phyloP scores from a whole-genome alignment of 495 filamentous ascomycete genomes.

The Neurospora cerealis region DNA sequence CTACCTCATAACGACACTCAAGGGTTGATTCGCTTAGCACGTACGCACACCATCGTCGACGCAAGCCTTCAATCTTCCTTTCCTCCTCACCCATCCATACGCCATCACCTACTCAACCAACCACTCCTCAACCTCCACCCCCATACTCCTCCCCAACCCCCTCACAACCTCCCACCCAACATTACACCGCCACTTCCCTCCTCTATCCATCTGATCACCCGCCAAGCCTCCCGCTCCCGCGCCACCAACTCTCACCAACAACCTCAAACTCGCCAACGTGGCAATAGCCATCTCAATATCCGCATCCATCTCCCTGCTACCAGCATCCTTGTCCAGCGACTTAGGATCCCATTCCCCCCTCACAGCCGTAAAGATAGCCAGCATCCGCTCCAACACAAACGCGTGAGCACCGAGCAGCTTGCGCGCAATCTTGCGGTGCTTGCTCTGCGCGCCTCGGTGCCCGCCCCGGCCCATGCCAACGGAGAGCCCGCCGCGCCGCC shows the following conservation, averaged over 20 bases:
- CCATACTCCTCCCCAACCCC: conserved; percentile 54
- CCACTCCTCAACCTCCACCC: conserved; percentile 64
- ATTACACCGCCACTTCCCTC: conserved; percentile 62
- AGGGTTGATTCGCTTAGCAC: not conserved
- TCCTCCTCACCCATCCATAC: no score
- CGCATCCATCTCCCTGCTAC: conserved; percentile 37
- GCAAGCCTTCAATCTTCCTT: no score
- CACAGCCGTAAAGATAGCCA: conserved; percentile 79
- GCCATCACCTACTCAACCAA: no score
- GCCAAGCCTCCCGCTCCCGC: conserved; percentile 8
- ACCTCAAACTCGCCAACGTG: conserved; percentile 66
- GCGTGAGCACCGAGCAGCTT: conserved; percentile 64
- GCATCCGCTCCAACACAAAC: conserved; percentile 77
- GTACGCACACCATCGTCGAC: not conserved
- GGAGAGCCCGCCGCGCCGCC: conserved; percentile 23
- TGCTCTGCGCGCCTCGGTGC: conserved; percentile 34
- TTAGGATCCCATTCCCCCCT: conserved; percentile 52
- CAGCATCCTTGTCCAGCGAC: not conserved
- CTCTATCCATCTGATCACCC: conserved; percentile 52
- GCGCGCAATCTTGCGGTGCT: conserved; percentile 60
- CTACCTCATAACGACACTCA: not conserved
- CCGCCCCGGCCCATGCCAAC: conserved; percentile 20
- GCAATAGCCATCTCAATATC: conserved; percentile 64
- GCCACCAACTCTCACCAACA: conserved; percentile 53
- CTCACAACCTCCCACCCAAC: conserved; percentile 66